phyloP scores from a whole-genome alignment of 1,139 yeast genomes.

The Blastobotrys serpentis region DNA sequence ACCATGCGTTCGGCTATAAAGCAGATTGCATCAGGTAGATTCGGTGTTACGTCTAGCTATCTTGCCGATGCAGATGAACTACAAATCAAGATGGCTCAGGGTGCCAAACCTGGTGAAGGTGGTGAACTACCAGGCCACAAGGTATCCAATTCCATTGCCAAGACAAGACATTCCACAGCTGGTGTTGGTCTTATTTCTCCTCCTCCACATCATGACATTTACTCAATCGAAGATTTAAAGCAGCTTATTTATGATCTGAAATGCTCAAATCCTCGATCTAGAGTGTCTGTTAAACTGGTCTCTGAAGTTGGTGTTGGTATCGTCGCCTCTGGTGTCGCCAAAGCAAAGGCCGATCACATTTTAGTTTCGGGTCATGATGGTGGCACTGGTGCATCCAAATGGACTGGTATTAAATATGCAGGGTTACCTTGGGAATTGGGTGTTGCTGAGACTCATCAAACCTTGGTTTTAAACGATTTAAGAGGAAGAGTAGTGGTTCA shows the following conservation, averaged over 20 bases:
- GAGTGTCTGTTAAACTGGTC: conserved; percentile 93
- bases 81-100: conserved; percentile 98
- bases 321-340: conserved; percentile 98
- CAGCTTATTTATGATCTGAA: conserved; percentile 95
- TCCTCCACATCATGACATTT: conserved; percentile 98
- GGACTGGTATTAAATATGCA: conserved; percentile 95
- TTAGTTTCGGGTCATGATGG: conserved; percentile 97
- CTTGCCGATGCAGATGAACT: conserved; percentile 95
- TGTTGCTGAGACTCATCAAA: conserved; percentile 96
- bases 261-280: conserved; percentile 95
- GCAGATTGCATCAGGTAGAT: conserved; percentile 97
- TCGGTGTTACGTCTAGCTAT: conserved; percentile 95
- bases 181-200: conserved; percentile 98
- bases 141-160: conserved; percentile 84
- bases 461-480: conserved; percentile 89
- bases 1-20: conserved; percentile 98
- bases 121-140: conserved; percentile 98
- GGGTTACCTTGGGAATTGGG: conserved; percentile 99
- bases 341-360: conserved; percentile 96
- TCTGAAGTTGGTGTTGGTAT: conserved; percentile 99
- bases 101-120: conserved; percentile 99
- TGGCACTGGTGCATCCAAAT: conserved; percentile 99
- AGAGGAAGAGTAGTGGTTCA: conserved; percentile 94
- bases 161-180: conserved; percentile 94
- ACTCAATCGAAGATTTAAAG: conserved; percentile 95